Base-by-base conservation (phyloP, 2,329 filamentous ascomycete species). In the Ascocoryne sarcoides region DNA sequence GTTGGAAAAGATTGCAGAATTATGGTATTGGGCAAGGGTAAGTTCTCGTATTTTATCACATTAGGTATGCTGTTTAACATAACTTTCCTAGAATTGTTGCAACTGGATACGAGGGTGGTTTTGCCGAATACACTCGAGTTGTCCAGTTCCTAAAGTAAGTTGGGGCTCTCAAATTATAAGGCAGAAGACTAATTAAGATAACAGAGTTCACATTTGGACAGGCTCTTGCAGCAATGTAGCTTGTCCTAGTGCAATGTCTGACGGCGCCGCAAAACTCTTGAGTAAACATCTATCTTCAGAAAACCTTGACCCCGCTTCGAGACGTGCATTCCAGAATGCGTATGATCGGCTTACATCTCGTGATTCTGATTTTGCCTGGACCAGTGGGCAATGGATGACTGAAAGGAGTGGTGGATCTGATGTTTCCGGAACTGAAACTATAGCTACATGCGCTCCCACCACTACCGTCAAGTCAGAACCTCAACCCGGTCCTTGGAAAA, bases 361-460 rank as follows among this genome's bases (percentile, higher is more conserved):
- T 4, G 67, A 80, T 17, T 62, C 66, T 0, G 40, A 52, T 0
- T 48, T 60, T 14, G 73, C 75, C 0, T 86, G 81, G 82, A 86
- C 80, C 0, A 82, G 74, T 30, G 81, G 81, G 0, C 82, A 86
- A 56, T 86, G 82, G 82, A 85, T 86, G 82, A 86, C 82, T 0
- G 81, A 85, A 51, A 68, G 81, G 2, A 68, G 70, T 0, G 81
- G 81, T 2, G 82, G 81, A 0, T 82, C 77, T 47, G 82, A 86
- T 51, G 78, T 85, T 1, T 76, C 75, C 3, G 68, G 71, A 28
- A 83, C 77, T 0, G 81, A 86, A 59, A 85, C 81, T 0, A 60
- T 73, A 4, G 78, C 79, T 3, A 59, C 45, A 14, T 51, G 52
- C 42, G 18, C 48, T 16, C 53, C 55, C 4, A 45, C 40, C 12